Evolutionary conservation across 2,329 filamentous ascomycete species (phyloP).

Genomic region (Nothopassalora personata): DNA sequence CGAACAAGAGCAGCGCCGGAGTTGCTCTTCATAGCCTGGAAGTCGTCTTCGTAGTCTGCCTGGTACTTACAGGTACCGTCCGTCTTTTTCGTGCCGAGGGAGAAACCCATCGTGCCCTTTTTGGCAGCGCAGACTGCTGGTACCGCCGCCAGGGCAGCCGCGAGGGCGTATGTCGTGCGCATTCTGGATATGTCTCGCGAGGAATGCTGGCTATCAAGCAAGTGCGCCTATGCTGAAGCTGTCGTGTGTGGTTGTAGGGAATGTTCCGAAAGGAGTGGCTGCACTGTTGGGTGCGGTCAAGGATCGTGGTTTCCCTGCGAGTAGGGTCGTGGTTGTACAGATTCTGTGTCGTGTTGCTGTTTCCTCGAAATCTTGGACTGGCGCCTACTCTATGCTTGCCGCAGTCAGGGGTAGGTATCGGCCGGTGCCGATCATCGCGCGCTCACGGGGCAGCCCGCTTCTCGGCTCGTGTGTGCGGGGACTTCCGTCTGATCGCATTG

Average conservation of each 20-base stretch:
- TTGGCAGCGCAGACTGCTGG: conserved; percentile 23
- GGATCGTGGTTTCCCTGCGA: neutral
- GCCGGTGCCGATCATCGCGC: neutral
- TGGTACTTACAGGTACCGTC: conserved; percentile 59
- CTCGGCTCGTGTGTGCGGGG: neutral
- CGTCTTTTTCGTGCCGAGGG: conserved; percentile 59
- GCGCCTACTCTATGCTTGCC: neutral
- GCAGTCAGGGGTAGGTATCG: neutral
- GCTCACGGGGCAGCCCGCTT: neutral
- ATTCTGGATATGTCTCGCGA: conserved; percentile 13
- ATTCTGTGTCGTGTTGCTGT: neutral
- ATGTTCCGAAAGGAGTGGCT: conserved; percentile 1
- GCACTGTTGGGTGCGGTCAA: conserved; percentile 1
- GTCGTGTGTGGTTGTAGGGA: neutral
- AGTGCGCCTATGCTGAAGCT: conserved; percentile 1
- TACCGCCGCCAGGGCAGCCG: conserved; percentile 21
- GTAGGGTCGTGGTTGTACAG: neutral
- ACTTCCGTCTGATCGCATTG: neutral
- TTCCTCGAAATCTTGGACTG: neutral
- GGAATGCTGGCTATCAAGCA: conserved; percentile 2
- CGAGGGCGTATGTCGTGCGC: conserved; percentile 23
- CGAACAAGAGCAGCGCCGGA: conserved; percentile 55
- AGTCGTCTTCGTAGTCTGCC: conserved; percentile 60
- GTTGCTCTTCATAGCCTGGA: conserved; percentile 52
- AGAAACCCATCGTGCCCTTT: conserved; percentile 56